These are phyloP conservation scores for Angomonas ambiguus DNA, from an alignment of 208 protist species.

Conservation along the genomic window DNA sequence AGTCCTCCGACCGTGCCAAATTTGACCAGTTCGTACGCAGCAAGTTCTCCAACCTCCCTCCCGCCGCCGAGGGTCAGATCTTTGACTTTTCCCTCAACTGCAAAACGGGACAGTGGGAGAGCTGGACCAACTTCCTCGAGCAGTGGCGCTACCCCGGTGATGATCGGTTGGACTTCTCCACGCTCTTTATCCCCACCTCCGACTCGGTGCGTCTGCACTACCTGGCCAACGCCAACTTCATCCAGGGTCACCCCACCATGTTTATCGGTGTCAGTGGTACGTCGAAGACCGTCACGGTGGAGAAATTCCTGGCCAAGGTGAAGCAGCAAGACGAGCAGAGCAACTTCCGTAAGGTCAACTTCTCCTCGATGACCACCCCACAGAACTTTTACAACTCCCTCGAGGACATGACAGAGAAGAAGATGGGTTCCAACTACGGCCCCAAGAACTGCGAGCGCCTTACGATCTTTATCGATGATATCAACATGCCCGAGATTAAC, in stretches of 20 bases:
- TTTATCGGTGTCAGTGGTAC: slow-evolving; percentile 93
- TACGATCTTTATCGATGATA: slow-evolving; percentile 94
- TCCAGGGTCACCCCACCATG: slow-evolving; percentile 81
- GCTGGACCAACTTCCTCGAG: slow-evolving; percentile 83
- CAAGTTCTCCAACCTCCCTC: slow-evolving; percentile 65
- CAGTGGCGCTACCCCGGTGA: slow-evolving; percentile 92
- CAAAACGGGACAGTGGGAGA: slow-evolving; percentile 86
- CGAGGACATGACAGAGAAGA: slow-evolving; percentile 94
- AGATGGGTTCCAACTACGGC: slow-evolving; percentile 93
- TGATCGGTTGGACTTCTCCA: slow-evolving; percentile 90
- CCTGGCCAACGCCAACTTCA: slow-evolving; percentile 86
- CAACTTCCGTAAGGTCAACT: slow-evolving; percentile 93
- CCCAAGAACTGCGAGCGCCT: slow-evolving; percentile 90
- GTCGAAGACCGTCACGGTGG: slow-evolving; percentile 94
- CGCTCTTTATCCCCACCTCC: slow-evolving; percentile 95
- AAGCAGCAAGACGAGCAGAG: slow-evolving; percentile 69
- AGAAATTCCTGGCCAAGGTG: slow-evolving; percentile 88
- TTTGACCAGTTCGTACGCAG: slow-evolving; percentile 91
- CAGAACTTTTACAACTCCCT: slow-evolving; percentile 91
- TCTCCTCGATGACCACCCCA: slow-evolving; percentile 92
- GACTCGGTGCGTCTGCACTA: slow-evolving; percentile 95
- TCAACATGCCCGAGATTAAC: slow-evolving; percentile 96
- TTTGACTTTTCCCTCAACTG: slow-evolving; percentile 95
- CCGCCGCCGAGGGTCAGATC: slow-evolving; percentile 68
- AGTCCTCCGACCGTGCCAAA: slow-evolving; percentile 89